Evolutionary conservation across 495 filamentous ascomycete species (phyloP), one percentile per base, ranked within the genome.

Genomic region (Trichoderma orchidacearum): DNA sequence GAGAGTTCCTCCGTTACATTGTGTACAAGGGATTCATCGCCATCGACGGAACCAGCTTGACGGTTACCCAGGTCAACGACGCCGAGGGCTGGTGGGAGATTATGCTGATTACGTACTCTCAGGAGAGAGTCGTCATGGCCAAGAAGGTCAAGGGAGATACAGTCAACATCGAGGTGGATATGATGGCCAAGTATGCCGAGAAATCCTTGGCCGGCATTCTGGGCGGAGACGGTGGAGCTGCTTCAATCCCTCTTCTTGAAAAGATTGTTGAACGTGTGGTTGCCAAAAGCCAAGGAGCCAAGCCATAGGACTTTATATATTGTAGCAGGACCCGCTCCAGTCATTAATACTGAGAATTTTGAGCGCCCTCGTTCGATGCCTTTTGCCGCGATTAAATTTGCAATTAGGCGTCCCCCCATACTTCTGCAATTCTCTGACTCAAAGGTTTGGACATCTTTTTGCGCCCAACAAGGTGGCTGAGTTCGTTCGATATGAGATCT

Each of bases 21-120:
- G 90, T 99, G 2, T 86, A 93, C 76, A 99, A 99, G 78, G 94
- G 94, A 18, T 99, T 90, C 68, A 82, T 99, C 30, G 89, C 89
- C 38, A 77, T 99, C 45, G 94, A 99, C 69, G 94, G 94, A n/a
- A 90, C 93, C 30, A 96, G 90, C 65, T 70, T 99, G 75, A 99
- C 94, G 0, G 79, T 99, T 1, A 95, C 91, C 5, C 71, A 76
- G 61, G 93, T 97, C 2, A 72, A 89, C 63, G 86, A 87, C 32
- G 72, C 61, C 30, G 86, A 84, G 59, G 85, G 83, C 7, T 96
- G 87, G 84, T 97, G 87, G 82, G 93, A 97, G 80, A 86, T 99
- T 9, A 99, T 99, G 94, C 73, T 99, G 45, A 95, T 99, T 68
- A 82, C 88, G n/a, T 99, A 99, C 64, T 96, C 94, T 35, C 94